Conservation (phyloP, 2,329 filamentous ascomycete species). For the Pseudogymnoascus sp. region DNA sequence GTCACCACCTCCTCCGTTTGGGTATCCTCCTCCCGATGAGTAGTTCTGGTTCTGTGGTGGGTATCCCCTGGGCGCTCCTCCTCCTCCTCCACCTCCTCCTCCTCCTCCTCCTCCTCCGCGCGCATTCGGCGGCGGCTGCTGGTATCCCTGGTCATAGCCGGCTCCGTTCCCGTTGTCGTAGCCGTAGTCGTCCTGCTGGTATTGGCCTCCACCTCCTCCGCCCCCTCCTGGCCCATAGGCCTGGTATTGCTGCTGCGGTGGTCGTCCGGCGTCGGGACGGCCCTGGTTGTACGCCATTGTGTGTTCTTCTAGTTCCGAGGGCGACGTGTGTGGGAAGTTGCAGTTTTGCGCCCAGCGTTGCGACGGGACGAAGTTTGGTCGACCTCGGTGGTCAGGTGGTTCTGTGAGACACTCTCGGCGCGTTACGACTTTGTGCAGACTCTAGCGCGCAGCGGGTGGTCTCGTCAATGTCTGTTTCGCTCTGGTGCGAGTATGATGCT, state of each 20-base stretch:
- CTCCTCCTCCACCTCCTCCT: background rate
- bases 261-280: background rate
- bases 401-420: background rate
- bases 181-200: background rate
- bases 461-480: background rate
- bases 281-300: constrained; percentile 4
- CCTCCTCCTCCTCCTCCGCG: background rate
- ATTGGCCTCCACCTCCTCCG: background rate
- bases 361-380: background rate
- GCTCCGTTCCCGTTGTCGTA: constrained; percentile 2
- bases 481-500: background rate
- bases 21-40: background rate
- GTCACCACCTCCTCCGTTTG: background rate
- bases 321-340: background rate
- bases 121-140: background rate
- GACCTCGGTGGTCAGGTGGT: background rate
- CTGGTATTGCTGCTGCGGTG: background rate
- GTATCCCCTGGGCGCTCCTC: background rate
- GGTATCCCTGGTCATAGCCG: constrained; percentile 4
- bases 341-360: background rate
- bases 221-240: background rate
- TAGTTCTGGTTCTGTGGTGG: constrained; percentile 3
- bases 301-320: background rate
- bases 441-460: background rate
- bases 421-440: background rate